Evolutionary conservation across 1,284 basidiomycete genomes (phyloP), one percentile per base, ranked within the genome.

Genomic region (Trametes polyzona): DNA sequence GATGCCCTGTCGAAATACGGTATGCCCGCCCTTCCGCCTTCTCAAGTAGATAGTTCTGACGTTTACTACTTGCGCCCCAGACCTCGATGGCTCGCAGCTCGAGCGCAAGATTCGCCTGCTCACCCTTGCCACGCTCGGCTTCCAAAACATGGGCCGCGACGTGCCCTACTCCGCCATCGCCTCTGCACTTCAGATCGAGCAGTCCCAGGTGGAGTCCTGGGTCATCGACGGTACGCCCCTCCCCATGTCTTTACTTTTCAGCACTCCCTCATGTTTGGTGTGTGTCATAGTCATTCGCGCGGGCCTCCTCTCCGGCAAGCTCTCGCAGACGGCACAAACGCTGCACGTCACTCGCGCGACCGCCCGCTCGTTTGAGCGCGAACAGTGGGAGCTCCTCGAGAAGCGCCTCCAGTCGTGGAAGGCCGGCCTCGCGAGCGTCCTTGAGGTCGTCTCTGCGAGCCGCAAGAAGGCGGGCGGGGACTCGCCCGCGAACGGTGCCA

Each of bases 231-330:
- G 94, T 95, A 70, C 55, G 79, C 69, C 17, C 29, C 57, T 58
- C 44, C 24, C 42, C 43, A 47, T 19, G 17, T 23, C 24, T 53
- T 47, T 10, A 26, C 33, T 46, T 23, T 24, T 32, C 33, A n/a
- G 4, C 9, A 32, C 14, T 29, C 17, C 33, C 10, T 12, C n/a
- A n/a, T n/a, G n/a, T n/a, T n/a, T n/a, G n/a, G n/a, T n/a, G n/a
- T n/a, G n/a, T n/a, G n/a, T n/a, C n/a, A 7, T 62, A 96, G 95
- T 91, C 53, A 95, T 97, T 69, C 91, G 93, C 62, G 84, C 87
- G 5, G 87, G 90, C 47, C 83, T 97, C 40, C 73, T 96, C 43
- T 84, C 84, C 35, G 95, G 92, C 23, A 93, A 94, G 67, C 86
- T 97, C 37, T 92, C 92, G 4, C 95, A 96, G 72, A 88, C 88